Percentiles rank a stretch among this genome's conserved stretches.
Evolutionary conservation across 179 eudicot species (phyloP).

Genomic region (Camellia oleifera): DNA sequence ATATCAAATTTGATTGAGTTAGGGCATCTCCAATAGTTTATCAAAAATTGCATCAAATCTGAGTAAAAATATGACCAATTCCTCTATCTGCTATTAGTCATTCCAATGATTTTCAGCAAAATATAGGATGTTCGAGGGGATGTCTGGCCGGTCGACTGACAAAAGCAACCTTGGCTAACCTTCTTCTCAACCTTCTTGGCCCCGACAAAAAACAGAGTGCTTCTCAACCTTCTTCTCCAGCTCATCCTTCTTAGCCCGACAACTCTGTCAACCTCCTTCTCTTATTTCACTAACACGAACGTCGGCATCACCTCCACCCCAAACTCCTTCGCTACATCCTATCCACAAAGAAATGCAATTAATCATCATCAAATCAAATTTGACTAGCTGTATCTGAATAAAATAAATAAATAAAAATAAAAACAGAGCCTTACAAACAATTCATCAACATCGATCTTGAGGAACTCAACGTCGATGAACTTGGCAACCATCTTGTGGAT

Average conservation of each 20-base stretch:
- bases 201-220: slow-evolving; percentile 29
- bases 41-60: too few species aligned
- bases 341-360: not conserved
- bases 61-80: too few species aligned
- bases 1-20: too few species aligned
- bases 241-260: slow-evolving; percentile 75
- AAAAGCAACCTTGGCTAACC: too few species aligned
- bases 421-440: slow-evolving; percentile 26
- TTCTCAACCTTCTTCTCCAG: slow-evolving; percentile 69
- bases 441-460: slow-evolving; percentile 56
- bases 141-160: too few species aligned
- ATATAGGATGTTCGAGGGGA: too few species aligned
- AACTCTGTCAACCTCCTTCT: slow-evolving; percentile 71
- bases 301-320: slow-evolving; percentile 91
- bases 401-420: too few species aligned
- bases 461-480: slow-evolving; percentile 44
- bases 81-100: too few species aligned
- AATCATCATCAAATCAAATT: not conserved
- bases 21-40: too few species aligned
- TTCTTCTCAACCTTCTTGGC: too few species aligned
- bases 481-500: slow-evolving; percentile 34
- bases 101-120: too few species aligned
- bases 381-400: not conserved
- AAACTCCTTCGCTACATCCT: slow-evolving; percentile 76
- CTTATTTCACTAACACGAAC: slow-evolving; percentile 62